phyloP scores from a whole-genome alignment of 2,329 filamentous ascomycete species.

The Diaporthe vaccinii region DNA sequence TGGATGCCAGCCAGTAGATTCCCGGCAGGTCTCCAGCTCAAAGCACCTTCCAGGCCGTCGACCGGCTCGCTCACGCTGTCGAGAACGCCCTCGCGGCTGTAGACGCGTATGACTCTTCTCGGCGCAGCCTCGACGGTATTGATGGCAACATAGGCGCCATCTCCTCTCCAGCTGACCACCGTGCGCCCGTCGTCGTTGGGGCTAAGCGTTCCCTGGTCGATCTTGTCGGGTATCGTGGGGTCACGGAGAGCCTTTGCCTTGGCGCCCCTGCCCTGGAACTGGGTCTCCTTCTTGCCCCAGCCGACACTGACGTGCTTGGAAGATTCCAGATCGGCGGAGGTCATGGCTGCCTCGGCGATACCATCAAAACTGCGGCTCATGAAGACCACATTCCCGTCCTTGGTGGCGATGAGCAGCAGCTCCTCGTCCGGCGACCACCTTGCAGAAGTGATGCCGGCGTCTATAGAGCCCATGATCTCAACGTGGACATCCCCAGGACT shows the following conservation, averaged over 20 bases:
- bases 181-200: constrained; percentile 78
- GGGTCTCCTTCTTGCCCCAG: constrained; percentile 98
- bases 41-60: constrained; percentile 85
- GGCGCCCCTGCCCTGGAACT: constrained; percentile 93
- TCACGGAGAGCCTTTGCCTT: constrained; percentile 87
- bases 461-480: constrained; percentile 95
- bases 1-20: constrained; percentile 93
- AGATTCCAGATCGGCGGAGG: constrained; percentile 82
- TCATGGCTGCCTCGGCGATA: constrained; percentile 80
- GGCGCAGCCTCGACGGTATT: constrained; percentile 79
- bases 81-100: constrained; percentile 88
- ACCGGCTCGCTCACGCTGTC: constrained; percentile 97
- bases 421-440: constrained; percentile 97
- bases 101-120: constrained; percentile 88
- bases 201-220: constrained; percentile 86
- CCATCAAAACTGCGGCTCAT: constrained; percentile 95
- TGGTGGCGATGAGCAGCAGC: constrained; percentile 85
- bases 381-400: constrained; percentile 83
- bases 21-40: constrained; percentile 93
- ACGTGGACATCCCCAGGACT: constrained; percentile 79
- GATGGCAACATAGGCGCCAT: constrained; percentile 90
- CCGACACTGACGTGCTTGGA: constrained; percentile 96
- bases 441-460: constrained; percentile 90
- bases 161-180: constrained; percentile 92
- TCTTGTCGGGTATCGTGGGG: constrained; percentile 92